These are phyloP conservation scores for Rhododendron griersonianum DNA, from an alignment of 148 eudicot species.

Conservation along the genomic window DNA sequence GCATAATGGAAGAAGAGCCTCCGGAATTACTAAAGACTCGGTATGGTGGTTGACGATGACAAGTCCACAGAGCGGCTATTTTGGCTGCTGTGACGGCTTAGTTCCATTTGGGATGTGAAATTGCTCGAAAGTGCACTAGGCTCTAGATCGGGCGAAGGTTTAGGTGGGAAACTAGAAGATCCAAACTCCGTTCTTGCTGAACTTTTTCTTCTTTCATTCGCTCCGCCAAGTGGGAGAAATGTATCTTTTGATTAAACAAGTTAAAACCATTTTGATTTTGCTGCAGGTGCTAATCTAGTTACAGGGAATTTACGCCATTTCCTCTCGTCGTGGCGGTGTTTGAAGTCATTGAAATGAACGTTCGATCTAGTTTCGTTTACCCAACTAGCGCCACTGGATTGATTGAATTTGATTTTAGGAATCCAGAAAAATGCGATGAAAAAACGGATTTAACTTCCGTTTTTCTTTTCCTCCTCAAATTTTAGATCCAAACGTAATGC, in stretches of 20 bases:
- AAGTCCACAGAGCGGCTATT: background rate
- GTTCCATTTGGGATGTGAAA: background rate
- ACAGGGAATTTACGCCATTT: background rate
- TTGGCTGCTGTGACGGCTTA: background rate
- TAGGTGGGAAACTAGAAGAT: background rate
- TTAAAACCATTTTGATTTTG: background rate
- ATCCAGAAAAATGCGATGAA: background rate
- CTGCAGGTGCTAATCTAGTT: background rate
- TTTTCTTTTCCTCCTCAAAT: background rate
- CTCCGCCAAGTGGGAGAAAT: background rate
- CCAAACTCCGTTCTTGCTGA: background rate
- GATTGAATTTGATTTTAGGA: background rate
- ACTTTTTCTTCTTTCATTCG: background rate
- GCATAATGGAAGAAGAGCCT: constrained; percentile 98
- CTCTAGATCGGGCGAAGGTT: background rate
- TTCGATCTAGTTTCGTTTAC: background rate
- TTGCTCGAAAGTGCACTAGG: background rate
- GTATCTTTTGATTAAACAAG: no score
- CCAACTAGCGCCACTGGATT: background rate
- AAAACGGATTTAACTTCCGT: background rate
- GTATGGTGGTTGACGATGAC: constrained; percentile 64
- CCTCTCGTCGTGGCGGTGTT: background rate
- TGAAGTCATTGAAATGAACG: background rate
- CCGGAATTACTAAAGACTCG: constrained; percentile 64
- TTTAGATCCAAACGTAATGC: background rate